Evolutionary conservation across 2,329 filamentous ascomycete genomes (phyloP).

Genomic region (Verticillium zaregamsianum): DNA sequence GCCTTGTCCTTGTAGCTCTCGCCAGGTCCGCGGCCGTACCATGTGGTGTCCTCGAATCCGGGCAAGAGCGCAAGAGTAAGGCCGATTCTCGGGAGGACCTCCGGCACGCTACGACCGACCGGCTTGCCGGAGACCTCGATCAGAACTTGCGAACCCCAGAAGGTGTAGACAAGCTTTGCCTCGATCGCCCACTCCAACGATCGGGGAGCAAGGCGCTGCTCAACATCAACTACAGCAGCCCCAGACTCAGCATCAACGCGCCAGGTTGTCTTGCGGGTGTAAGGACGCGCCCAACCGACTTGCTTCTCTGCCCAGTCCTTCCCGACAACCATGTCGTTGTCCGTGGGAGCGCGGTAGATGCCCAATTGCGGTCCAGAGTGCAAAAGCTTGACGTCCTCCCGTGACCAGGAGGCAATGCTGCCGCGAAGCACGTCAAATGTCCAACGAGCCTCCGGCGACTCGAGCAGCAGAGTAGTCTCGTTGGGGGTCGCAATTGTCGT

Average conservation of each 20-base stretch:
- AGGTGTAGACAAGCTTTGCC: constrained; percentile 48
- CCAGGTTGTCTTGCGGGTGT: too few relatives aligned
- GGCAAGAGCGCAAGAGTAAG: constrained; percentile 41
- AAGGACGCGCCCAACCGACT: constrained; percentile 25
- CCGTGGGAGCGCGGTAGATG: constrained; percentile 62
- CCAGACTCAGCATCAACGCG: too few relatives aligned
- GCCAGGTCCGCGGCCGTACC: constrained; percentile 65
- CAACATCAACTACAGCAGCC: too few relatives aligned
- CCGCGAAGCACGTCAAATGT: constrained; percentile 24
- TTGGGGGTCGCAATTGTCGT: constrained; percentile 28
- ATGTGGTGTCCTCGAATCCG: constrained; percentile 38
- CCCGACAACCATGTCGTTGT: constrained; percentile 47
- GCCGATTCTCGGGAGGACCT: constrained; percentile 60
- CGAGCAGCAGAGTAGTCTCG: too few relatives aligned
- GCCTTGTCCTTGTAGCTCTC: constrained; percentile 67
- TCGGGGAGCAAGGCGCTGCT: constrained; percentile 10
- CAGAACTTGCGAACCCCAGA: constrained; percentile 42
- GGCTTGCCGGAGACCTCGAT: constrained; percentile 46
- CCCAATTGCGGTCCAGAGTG: constrained; percentile 36
- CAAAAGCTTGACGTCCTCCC: too few relatives aligned
- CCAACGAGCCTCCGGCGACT: too few relatives aligned
- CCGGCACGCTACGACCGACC: constrained; percentile 37
- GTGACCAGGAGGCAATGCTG: constrained; percentile 8
- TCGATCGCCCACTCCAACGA: constrained; percentile 37
- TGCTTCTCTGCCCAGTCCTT: constrained; percentile 14